phyloP scores from a whole-genome alignment of 2,329 filamentous ascomycete species.

The Clonostachys solani region DNA sequence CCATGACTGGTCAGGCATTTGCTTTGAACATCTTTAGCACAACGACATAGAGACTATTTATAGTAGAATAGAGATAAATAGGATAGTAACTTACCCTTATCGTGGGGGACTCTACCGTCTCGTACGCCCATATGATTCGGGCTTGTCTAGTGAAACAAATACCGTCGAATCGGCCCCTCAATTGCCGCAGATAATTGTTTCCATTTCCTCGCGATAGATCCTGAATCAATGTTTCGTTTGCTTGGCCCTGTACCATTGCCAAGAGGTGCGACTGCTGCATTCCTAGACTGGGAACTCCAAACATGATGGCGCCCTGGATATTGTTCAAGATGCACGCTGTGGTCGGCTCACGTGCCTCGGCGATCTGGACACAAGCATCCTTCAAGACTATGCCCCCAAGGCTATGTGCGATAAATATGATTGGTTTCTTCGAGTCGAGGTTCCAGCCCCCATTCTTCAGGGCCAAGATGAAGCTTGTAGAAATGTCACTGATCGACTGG shows the following conservation, averaged over 20 bases:
- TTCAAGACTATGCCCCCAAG: conserved; percentile 1
- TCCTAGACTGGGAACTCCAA: neutral
- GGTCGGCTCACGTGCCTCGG: neutral
- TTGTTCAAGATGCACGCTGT: neutral
- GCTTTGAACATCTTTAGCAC: neutral
- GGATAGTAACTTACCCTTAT: neutral
- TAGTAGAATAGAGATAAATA: neutral
- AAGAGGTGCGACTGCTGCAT: neutral
- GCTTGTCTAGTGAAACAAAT: too few relatives aligned
- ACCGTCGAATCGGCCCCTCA: too few relatives aligned
- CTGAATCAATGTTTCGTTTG: neutral
- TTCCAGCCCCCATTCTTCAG: neutral
- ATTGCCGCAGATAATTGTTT: too few relatives aligned
- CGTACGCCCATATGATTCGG: neutral
- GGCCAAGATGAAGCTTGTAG: neutral
- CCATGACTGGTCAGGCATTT: neutral
- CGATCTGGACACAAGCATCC: neutral
- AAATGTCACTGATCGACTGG: neutral
- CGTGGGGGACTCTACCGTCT: neutral
- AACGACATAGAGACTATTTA: neutral
- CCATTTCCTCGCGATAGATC: neutral
- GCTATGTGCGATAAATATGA: conserved; percentile 1
- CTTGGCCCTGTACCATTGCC: neutral
- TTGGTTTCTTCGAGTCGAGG: neutral
- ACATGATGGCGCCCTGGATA: neutral